These are phyloP conservation scores for Panicum virgatum DNA, from an alignment of 202 grass and related monocot species.

Conservation along the genomic window DNA sequence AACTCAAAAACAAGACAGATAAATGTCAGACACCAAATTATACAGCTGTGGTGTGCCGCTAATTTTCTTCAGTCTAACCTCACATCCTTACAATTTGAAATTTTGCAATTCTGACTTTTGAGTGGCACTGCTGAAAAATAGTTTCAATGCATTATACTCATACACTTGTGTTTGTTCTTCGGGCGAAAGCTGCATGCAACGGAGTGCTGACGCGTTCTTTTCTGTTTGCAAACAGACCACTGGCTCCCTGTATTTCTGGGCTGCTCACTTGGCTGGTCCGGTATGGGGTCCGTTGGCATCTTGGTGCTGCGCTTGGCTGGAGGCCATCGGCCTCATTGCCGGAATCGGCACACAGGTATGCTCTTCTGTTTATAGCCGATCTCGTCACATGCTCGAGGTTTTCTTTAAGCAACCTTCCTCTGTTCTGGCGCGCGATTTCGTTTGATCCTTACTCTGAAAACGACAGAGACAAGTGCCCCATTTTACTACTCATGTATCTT, in stretches of 20 bases:
- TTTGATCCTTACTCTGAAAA: not conserved
- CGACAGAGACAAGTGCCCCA: not conserved
- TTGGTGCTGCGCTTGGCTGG: conserved; percentile 99
- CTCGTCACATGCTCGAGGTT: not conserved
- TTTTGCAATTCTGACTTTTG: not conserved
- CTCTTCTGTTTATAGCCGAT: not conserved
- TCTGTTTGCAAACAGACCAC: conserved; percentile 67
- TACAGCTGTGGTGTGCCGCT: not conserved
- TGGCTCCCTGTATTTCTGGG: conserved; percentile 97
- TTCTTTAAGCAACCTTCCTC: not conserved
- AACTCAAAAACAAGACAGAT: not conserved
- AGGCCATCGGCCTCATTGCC: conserved; percentile 91
- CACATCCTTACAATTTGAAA: not conserved
- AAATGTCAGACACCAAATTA: not conserved
- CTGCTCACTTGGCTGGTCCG: conserved; percentile 90
- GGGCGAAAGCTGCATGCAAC: not conserved
- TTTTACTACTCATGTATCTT: not conserved
- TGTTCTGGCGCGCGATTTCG: not conserved
- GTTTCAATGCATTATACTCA: not conserved
- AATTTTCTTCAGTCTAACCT: not conserved
- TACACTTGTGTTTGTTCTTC: not conserved
- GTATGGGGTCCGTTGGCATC: conserved; percentile 94
- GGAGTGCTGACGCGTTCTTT: not conserved
- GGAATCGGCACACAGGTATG: conserved; percentile 95
- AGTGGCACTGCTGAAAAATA: not conserved